These are phyloP conservation scores for Dacryopinax primogenitus DNA, from an alignment of 768 basidiomycete genomes.

Conservation along the genomic window DNA sequence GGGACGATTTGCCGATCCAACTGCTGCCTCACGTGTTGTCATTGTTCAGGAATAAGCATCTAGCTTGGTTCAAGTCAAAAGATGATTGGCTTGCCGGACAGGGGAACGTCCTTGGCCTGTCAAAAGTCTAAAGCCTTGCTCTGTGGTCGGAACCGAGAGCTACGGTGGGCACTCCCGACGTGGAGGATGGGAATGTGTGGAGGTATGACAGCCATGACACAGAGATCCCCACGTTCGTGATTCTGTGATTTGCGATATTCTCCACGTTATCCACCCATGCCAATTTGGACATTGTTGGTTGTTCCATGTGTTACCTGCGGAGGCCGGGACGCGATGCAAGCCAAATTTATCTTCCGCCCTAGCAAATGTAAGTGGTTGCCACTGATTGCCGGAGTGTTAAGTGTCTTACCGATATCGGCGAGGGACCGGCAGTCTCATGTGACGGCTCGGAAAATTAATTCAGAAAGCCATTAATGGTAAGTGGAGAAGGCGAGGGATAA, in stretches of 20 bases:
- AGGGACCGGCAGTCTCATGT: neutral
- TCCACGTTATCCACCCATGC: too few relatives aligned
- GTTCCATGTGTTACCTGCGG: too few relatives aligned
- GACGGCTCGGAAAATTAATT: neutral
- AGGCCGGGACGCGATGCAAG: neutral
- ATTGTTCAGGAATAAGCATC: neutral
- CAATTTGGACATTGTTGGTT: too few relatives aligned
- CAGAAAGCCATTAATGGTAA: neutral
- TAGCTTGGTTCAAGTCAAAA: neutral
- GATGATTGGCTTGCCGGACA: neutral
- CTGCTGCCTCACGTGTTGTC: too few relatives aligned
- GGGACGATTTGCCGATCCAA: too few relatives aligned
- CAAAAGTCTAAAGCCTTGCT: neutral
- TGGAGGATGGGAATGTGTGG: constrained; percentile 2
- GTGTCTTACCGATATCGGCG: neutral
- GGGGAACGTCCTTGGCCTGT: neutral
- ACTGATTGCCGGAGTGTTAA: neutral
- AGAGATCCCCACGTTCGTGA: neutral
- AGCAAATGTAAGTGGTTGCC: neutral
- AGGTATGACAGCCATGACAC: neutral
- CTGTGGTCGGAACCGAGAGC: neutral
- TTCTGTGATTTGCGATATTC: neutral
- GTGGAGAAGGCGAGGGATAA: neutral
- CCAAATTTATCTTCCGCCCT: neutral
- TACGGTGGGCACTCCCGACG: neutral